Evolutionary conservation across 768 basidiomycete species (phyloP), one percentile per base, ranked within the genome.

Genomic region (Boletus sp.): DNA sequence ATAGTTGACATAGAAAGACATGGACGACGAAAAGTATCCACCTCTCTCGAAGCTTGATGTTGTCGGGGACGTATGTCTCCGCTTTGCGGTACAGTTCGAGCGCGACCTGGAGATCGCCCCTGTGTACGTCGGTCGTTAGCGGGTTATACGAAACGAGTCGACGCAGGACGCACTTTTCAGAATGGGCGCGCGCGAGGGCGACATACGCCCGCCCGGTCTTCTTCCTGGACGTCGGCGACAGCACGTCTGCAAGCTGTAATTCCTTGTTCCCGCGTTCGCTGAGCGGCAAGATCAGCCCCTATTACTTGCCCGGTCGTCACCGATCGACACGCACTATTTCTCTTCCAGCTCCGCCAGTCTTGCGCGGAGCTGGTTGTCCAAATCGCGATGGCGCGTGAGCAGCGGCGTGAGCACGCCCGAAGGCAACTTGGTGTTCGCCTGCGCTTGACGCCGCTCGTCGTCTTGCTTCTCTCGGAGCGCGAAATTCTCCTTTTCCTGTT

Each of bases 21-120:
- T 84, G 76, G 69, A 85, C 72, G 72, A 87, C 73, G 72, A 85
- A 87, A 77, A 83, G 80, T 79, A 85, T 85, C 82, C 80, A 92
- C 92, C 92, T 89, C 79, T 90, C 89, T 81, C 86, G 84, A 48
- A 94, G 79, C 71, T 90, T 92, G 73, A 83, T 71, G 67, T 94
- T 93, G 56, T 91, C 87, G n/a, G 92, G 91, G 47, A 92, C 89
- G 62, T 92, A 92, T 6, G 79, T 78, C 69, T 87, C 86, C 18
- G 90, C 91, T 64, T 89, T 89, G 67, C 85, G 84, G 68, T 92
- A 94, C 15, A 93, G 80, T 53, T 90, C 87, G 39, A 94, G 78
- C 3, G 92, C 91, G 2, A 84, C 81, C 64, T 86, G 80, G n/a
- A 92, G 77, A 65, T 92, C 85, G n/a, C 87, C 88, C 77, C 90